These are phyloP conservation scores for Lodderomyces parapsilosis DNA, from an alignment of 1,139 yeast genomes.

Conservation along the genomic window DNA sequence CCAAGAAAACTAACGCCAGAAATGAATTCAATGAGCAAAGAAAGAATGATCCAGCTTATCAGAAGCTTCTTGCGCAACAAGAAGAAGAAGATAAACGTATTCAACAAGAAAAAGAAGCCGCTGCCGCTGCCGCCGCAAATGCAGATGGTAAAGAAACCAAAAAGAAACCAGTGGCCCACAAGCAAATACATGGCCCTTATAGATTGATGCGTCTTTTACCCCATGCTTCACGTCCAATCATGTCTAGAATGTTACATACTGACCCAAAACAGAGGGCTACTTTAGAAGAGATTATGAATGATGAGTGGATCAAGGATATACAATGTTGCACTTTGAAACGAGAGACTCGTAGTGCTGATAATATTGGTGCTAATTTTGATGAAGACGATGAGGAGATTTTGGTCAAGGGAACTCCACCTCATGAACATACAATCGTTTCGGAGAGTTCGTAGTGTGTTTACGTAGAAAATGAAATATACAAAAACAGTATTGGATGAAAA, in stretches of 20 bases:
- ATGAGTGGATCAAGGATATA: constrained; percentile 72
- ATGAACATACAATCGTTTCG: constrained; percentile 41
- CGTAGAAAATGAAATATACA: neutral
- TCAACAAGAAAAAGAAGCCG: constrained; percentile 14
- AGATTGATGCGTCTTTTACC: constrained; percentile 85
- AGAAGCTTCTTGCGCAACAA: constrained; percentile 12
- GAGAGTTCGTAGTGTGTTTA: constrained; percentile 7
- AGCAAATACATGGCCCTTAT: constrained; percentile 76
- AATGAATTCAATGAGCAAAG: constrained; percentile 25
- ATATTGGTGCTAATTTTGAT: constrained; percentile 27
- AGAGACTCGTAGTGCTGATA: constrained; percentile 23
- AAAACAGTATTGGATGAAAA: neutral
- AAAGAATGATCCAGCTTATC: constrained; percentile 11
- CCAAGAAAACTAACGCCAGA: constrained; percentile 35
- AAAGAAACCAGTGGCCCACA: constrained; percentile 34
- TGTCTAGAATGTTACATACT: constrained; percentile 69
- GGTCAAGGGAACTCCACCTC: constrained; percentile 40
- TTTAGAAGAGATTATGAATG: constrained; percentile 62
- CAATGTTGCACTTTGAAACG: constrained; percentile 41
- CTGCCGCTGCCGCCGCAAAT: neutral
- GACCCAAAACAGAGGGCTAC: constrained; percentile 71
- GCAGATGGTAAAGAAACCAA: constrained; percentile 15
- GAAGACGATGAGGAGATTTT: constrained; percentile 42
- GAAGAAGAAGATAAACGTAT: constrained; percentile 16
- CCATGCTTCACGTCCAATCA: constrained; percentile 75